Evolutionary conservation across 345 rosid species (phyloP).

Genomic region (Aurinia saxatilis): DNA sequence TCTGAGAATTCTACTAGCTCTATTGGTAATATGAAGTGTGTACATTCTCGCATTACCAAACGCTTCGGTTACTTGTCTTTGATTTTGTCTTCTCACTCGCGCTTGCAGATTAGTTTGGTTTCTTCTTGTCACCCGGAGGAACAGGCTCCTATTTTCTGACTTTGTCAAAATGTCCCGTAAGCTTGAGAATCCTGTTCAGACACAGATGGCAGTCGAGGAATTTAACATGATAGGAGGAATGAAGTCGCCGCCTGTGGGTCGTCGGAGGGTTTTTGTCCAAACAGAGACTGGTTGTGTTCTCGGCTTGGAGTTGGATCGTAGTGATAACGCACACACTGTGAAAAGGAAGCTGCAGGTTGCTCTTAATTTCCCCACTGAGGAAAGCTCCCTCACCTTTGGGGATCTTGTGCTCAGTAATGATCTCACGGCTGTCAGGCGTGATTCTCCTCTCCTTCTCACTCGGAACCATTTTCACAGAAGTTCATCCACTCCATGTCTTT

Average conservation of each 20-base stretch:
- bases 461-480: constrained; percentile 66
- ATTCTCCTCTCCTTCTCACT: constrained; percentile 71
- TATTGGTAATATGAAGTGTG: too few relatives aligned
- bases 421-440: constrained; percentile 66
- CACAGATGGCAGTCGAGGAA: constrained; percentile 88
- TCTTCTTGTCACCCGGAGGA: too few relatives aligned
- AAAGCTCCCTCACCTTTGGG: constrained; percentile 70
- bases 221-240: constrained; percentile 41
- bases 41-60: too few relatives aligned
- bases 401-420: constrained; percentile 72
- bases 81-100: constrained; percentile 28
- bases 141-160: too few relatives aligned
- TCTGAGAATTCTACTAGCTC: background rate
- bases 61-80: too few relatives aligned
- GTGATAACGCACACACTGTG: constrained; percentile 74
- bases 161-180: constrained; percentile 50
- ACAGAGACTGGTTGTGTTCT: constrained; percentile 82
- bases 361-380: constrained; percentile 59
- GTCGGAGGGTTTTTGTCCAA: constrained; percentile 77
- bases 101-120: too few relatives aligned
- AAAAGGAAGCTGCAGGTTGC: constrained; percentile 82
- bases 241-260: constrained; percentile 49
- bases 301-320: constrained; percentile 77
- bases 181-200: constrained; percentile 79
- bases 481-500: constrained; percentile 73